Conservation (phyloP, 371 early-diverging fungal genomes). For the Chytridium lagenaria region DNA sequence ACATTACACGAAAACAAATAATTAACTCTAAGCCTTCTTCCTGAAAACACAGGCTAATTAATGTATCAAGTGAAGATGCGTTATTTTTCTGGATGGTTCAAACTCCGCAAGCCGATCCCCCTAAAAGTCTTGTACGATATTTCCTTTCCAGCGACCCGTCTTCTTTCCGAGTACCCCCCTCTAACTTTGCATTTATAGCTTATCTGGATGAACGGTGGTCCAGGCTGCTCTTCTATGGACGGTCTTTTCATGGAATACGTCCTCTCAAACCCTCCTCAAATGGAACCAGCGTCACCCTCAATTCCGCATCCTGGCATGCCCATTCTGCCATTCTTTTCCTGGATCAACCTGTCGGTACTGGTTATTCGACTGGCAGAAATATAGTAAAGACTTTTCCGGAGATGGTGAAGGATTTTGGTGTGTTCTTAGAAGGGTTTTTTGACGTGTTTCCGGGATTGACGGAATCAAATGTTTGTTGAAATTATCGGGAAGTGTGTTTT, state of each 20-base stretch:
- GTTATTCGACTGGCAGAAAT: constrained; percentile 59
- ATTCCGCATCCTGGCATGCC: constrained; percentile 12
- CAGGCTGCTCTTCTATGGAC: constrained; percentile 74
- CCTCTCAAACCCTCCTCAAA: constrained; percentile 61
- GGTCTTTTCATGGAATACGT: constrained; percentile 87
- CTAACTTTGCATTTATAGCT: no score
- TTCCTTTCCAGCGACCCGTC: no score
- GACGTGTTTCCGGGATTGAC: constrained; percentile 54
- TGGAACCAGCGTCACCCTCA: background rate
- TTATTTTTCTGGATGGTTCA: no score
- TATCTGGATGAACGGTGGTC: constrained; percentile 90
- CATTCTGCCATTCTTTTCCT: constrained; percentile 50
- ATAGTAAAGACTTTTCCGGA: background rate
- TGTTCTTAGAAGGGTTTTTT: constrained; percentile 65
- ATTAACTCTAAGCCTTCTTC: no score
- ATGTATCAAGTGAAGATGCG: no score
- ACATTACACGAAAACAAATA: no score
- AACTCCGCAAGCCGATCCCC: no score
- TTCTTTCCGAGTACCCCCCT: no score
- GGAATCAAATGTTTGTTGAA: no score
- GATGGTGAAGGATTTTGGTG: constrained; percentile 31
- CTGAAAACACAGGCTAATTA: no score
- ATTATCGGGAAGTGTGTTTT: background rate
- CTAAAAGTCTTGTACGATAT: no score
- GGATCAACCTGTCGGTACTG: constrained; percentile 89